Conservation (phyloP, 2,329 filamentous ascomycete genomes). For the Arthrocladium fulminans region DNA sequence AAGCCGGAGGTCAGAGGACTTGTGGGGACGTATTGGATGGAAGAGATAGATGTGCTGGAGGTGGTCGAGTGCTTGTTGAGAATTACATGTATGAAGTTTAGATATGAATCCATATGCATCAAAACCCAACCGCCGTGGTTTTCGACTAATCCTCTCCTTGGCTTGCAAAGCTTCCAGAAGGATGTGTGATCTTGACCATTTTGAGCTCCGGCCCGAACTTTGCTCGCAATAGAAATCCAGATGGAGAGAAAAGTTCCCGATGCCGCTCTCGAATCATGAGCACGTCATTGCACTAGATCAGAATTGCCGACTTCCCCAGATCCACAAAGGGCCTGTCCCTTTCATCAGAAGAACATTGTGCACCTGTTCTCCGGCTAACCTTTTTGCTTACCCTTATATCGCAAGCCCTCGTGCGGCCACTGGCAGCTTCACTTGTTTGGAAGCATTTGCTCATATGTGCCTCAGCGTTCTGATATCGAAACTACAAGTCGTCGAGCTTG, state of each 20-base stretch:
- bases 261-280: slow-evolving; percentile 5
- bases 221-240: no score
- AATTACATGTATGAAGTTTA: slow-evolving; percentile 5
- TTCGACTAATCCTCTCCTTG: no score
- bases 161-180: background rate
- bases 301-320: background rate
- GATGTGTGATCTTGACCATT: background rate
- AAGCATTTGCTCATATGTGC: slow-evolving; percentile 19
- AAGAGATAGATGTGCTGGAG: background rate
- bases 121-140: background rate
- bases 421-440: background rate
- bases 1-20: background rate
- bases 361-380: background rate
- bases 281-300: slow-evolving; percentile 5
- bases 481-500: slow-evolving; percentile 23
- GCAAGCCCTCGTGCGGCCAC: background rate
- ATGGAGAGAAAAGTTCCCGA: background rate
- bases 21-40: background rate
- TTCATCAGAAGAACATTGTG: background rate
- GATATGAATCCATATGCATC: slow-evolving; percentile 2
- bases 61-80: background rate
- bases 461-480: slow-evolving; percentile 22
- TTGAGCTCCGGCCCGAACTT: no score
- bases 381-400: background rate
- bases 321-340: background rate